These are phyloP conservation scores for Silene latifolia DNA, from an alignment of 148 eudicot species.

Conservation along the genomic window DNA sequence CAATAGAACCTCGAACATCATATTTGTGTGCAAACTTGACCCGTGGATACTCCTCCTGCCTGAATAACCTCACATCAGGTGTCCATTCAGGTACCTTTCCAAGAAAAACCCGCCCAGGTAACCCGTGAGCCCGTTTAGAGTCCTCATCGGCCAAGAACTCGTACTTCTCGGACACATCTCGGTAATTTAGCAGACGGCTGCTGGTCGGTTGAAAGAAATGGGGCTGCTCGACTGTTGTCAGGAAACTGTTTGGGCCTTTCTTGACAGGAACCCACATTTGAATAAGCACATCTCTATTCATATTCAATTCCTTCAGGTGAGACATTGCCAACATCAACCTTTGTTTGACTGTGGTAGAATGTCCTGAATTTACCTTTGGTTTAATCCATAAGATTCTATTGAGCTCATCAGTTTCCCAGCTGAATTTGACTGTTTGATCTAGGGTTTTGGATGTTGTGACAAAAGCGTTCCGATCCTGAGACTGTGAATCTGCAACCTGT, in stretches of 20 bases:
- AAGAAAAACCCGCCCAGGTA: slow-evolving; percentile 69
- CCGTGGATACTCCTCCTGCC: slow-evolving; percentile 56
- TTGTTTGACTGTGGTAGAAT: slow-evolving; percentile 26
- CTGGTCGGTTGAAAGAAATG: slow-evolving; percentile 30
- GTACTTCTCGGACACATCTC: slow-evolving; percentile 47
- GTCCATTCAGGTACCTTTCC: slow-evolving; percentile 71
- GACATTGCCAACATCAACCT: slow-evolving; percentile 32
- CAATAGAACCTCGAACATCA: slow-evolving; percentile 62
- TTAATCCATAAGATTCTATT: slow-evolving; percentile 53
- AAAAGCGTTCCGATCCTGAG: slow-evolving; percentile 27
- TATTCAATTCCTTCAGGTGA: slow-evolving; percentile 27
- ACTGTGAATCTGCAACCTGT: slow-evolving; percentile 19
- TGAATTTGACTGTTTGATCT: slow-evolving; percentile 23
- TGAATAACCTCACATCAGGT: slow-evolving; percentile 61
- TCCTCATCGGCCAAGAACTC: slow-evolving; percentile 60
- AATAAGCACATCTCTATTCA: slow-evolving; percentile 45
- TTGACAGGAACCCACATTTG: slow-evolving; percentile 55
- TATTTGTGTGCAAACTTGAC: slow-evolving; percentile 39
- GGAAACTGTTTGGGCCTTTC: slow-evolving; percentile 35
- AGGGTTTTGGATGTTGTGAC: slow-evolving; percentile 18
- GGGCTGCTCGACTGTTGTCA: slow-evolving; percentile 45
- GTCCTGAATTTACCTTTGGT: slow-evolving; percentile 26
- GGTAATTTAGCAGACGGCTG: slow-evolving; percentile 24
- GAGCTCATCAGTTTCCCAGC: slow-evolving; percentile 36
- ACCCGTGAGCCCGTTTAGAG: slow-evolving; percentile 45